Conservation (phyloP, 305 asterid genomes). For the Fraxinus baroniana region DNA sequence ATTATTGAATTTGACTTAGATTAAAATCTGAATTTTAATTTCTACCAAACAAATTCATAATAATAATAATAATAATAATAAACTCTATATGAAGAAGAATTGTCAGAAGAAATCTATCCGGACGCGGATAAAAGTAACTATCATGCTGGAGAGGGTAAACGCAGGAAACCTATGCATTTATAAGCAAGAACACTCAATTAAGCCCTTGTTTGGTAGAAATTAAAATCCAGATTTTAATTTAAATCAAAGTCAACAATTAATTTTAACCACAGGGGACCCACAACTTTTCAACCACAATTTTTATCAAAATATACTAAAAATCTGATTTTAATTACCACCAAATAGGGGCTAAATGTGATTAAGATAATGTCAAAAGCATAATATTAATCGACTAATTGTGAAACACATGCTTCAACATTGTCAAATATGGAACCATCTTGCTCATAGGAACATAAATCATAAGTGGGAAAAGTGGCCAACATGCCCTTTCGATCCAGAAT, state of each 20-base stretch:
- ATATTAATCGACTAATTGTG: not conserved
- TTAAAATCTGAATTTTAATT: too few relatives aligned
- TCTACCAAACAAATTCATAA: too few relatives aligned
- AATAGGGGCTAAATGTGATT: not conserved
- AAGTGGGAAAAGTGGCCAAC: not conserved
- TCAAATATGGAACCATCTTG: not conserved
- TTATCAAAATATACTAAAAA: too few relatives aligned
- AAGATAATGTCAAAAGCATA: not conserved
- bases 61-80: not conserved
- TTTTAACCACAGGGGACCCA: too few relatives aligned
- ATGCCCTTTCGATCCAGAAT: not conserved
- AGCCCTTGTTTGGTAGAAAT: too few relatives aligned
- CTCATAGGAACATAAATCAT: not conserved
- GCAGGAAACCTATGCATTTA: not conserved
- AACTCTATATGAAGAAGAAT: conserved; percentile 1
- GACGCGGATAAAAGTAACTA: conserved; percentile 4
- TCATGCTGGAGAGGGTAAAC: conserved; percentile 17
- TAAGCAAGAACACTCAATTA: not conserved
- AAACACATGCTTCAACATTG: not conserved
- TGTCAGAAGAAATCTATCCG: not conserved
- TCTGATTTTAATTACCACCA: too few relatives aligned
- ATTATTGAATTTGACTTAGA: too few relatives aligned
- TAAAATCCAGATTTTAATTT: too few relatives aligned
- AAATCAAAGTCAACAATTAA: too few relatives aligned
- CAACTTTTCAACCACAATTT: too few relatives aligned